phyloP scores from a whole-genome alignment of 2,329 filamentous ascomycete genomes.

The Penicillium sp. region DNA sequence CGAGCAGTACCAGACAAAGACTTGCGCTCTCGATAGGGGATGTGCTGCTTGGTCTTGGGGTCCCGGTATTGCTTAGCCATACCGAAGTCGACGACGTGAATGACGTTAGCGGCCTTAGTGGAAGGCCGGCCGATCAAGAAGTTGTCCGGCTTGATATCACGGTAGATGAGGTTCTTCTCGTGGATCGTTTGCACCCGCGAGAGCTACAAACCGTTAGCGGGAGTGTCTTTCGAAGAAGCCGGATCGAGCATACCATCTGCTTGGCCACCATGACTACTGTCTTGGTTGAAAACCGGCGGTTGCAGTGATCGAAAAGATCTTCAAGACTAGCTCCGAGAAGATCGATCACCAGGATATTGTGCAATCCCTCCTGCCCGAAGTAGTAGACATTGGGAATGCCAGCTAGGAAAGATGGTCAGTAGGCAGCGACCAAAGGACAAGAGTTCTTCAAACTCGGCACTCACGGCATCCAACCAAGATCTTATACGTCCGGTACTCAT shows the following conservation, averaged over 20 bases:
- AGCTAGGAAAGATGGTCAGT: constrained; percentile 56
- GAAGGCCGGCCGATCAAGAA: constrained; percentile 92
- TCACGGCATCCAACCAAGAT: constrained; percentile 98
- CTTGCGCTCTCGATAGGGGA: constrained; percentile 94
- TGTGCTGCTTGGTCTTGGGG: constrained; percentile 98
- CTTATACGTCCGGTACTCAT: constrained; percentile 99
- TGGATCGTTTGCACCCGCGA: constrained; percentile 92
- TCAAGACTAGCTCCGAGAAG: constrained; percentile 91
- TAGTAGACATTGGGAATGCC: constrained; percentile 99
- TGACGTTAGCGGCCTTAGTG: constrained; percentile 94
- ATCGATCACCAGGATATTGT: constrained; percentile 98
- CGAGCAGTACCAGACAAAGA: constrained; percentile 92
- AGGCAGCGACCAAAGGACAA: not conserved
- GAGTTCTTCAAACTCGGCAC: constrained; percentile 43
- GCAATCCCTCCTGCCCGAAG: constrained; percentile 95
- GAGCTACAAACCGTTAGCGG: constrained; percentile 51
- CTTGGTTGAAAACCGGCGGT: constrained; percentile 91
- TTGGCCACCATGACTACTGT: constrained; percentile 99
- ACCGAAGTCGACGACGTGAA: constrained; percentile 97
- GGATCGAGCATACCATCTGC: constrained; percentile 71
- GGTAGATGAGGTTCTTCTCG: constrained; percentile 98
- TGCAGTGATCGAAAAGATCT: constrained; percentile 96
- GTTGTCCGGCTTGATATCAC: constrained; percentile 99
- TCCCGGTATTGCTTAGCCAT: constrained; percentile 99
- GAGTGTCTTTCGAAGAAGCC: not conserved